Percentiles rank a stretch among this genome's conserved stretches.
Conservation (phyloP, 495 filamentous ascomycete genomes). For the Penicillium daleae region DNA sequence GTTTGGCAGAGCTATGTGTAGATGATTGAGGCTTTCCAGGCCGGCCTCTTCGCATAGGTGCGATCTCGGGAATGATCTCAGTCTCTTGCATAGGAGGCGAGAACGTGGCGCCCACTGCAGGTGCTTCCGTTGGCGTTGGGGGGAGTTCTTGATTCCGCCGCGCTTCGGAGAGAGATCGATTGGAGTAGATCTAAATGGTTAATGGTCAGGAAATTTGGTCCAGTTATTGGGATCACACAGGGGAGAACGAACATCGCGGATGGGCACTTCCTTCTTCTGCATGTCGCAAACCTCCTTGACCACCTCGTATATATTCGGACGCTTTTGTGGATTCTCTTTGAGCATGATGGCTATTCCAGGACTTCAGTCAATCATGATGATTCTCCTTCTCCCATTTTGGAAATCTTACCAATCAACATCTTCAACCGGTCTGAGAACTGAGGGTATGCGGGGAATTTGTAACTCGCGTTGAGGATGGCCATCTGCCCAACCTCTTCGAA, state of each 20-base stretch:
- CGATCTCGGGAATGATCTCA: slow-evolving; percentile 82
- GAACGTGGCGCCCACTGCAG: slow-evolving; percentile 71
- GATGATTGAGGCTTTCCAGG: slow-evolving; percentile 60
- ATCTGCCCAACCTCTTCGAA: slow-evolving; percentile 98
- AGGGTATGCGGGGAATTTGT: slow-evolving; percentile 88
- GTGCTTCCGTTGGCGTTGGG: slow-evolving; percentile 55
- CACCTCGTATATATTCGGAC: slow-evolving; percentile 94
- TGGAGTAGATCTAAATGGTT: slow-evolving; percentile 76
- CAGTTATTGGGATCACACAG: background rate
- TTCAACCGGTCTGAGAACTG: slow-evolving; percentile 88
- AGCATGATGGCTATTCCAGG: slow-evolving; percentile 76
- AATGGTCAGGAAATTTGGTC: slow-evolving; percentile 19
- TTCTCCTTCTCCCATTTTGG: background rate
- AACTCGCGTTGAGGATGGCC: slow-evolving; percentile 96
- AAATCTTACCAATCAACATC: slow-evolving; percentile 79
- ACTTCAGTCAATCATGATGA: slow-evolving; percentile 18
- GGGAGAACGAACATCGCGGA: slow-evolving; percentile 78
- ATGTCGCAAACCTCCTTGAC: slow-evolving; percentile 83
- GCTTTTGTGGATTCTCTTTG: slow-evolving; percentile 75
- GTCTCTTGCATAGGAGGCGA: slow-evolving; percentile 67
- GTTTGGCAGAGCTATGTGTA: slow-evolving; percentile 53
- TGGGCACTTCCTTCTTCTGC: slow-evolving; percentile 85
- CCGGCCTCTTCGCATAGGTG: slow-evolving; percentile 90
- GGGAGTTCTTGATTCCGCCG: slow-evolving; percentile 66
- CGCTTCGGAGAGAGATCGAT: slow-evolving; percentile 64